A percentile compares a stretch with the other conserved stretches of the same genome.
Evolutionary conservation across 306 rosid genomes (phyloP).

Genomic region (Dicorynia guianensis): DNA sequence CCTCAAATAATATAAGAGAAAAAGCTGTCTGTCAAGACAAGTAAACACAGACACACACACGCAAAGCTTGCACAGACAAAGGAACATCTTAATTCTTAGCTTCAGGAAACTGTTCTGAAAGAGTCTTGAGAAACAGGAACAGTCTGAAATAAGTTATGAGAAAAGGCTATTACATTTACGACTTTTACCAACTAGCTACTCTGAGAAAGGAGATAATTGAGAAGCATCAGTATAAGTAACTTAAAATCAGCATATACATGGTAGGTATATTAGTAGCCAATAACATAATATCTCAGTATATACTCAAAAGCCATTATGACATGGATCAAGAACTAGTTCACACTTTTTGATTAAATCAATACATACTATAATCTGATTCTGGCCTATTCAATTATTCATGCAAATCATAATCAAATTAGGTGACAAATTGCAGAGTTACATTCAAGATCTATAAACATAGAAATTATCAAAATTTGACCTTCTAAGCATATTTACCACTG

Average conservation of each 20-base stretch:
- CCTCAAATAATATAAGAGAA: constrained; percentile 24
- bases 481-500: neutral
- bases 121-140: neutral
- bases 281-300: neutral
- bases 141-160: neutral
- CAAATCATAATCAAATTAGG: neutral
- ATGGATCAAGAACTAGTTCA: constrained; percentile 29
- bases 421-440: neutral
- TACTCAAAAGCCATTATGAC: constrained; percentile 11
- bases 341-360: neutral
- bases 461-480: constrained; percentile 23
- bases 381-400: neutral
- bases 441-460: neutral
- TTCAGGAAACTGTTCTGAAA: constrained; percentile 1
- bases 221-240: constrained; percentile 8
- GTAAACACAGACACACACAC: neutral
- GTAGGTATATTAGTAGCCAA: neutral
- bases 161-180: no score
- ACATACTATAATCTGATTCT: neutral
- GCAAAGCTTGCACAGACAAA: constrained; percentile 10
- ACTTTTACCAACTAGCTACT: no score
- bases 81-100: neutral
- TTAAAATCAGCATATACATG: constrained; percentile 6
- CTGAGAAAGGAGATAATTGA: neutral
- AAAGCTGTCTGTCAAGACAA: constrained; percentile 11